Conservation (phyloP, 2,329 filamentous ascomycete species). For the Gaeumannomyces sp. region DNA sequence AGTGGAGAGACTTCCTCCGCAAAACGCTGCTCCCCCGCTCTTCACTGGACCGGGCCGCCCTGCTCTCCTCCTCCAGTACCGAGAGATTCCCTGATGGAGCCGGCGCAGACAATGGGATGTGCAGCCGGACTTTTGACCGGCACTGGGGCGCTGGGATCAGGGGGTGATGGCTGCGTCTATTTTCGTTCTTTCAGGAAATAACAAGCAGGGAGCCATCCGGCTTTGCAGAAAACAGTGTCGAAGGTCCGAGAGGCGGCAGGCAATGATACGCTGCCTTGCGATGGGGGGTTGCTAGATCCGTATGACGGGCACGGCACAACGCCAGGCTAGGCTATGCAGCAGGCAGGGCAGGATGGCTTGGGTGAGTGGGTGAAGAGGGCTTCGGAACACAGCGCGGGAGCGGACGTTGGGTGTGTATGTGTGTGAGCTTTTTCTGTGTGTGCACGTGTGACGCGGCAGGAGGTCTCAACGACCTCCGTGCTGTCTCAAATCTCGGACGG, state of each 20-base stretch:
- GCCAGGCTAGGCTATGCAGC: background rate
- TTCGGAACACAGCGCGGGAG: background rate
- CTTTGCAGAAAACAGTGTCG: background rate
- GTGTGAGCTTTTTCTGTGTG: background rate
- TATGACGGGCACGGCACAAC: background rate
- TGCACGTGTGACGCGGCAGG: background rate
- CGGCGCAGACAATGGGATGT: background rate
- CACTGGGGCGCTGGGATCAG: background rate
- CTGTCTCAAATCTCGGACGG: background rate
- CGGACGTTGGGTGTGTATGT: background rate
- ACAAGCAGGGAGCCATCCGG: background rate
- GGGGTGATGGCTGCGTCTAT: background rate
- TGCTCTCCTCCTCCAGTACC: background rate
- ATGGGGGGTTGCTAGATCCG: too few relatives aligned
- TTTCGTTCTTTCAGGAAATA: background rate
- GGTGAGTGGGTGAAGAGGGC: background rate
- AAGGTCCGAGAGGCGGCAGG: background rate
- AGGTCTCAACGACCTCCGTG: background rate
- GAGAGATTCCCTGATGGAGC: background rate
- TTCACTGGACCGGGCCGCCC: background rate
- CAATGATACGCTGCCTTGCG: background rate
- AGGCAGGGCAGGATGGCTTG: background rate
- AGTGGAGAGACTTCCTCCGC: conserved; percentile 5
- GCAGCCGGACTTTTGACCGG: background rate
- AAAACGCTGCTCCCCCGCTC: conserved; percentile 1